phyloP scores from a whole-genome alignment of 495 filamentous ascomycete species.

The Penicillium simplicissimum region DNA sequence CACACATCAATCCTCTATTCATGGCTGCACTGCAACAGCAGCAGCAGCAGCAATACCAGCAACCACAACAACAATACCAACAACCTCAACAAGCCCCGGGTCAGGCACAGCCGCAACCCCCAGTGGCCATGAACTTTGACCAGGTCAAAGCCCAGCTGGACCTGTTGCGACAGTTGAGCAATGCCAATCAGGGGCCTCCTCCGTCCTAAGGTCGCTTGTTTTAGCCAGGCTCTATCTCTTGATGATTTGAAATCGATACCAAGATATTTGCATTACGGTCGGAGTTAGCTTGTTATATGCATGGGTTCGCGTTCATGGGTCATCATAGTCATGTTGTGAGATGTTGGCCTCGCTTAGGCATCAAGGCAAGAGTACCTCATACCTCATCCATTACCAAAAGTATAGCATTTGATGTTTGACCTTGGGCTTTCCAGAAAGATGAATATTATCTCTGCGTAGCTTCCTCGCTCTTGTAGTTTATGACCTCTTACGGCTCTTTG shows the following conservation, averaged over 20 bases:
- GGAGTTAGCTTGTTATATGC: constrained; percentile 18
- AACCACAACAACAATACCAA: constrained; percentile 32
- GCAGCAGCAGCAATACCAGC: constrained; percentile 37
- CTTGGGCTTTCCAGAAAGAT: not conserved
- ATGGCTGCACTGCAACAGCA: constrained; percentile 50
- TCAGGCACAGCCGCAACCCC: constrained; percentile 38
- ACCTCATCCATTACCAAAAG: constrained; percentile 7
- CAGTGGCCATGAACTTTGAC: constrained; percentile 41
- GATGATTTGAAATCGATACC: constrained; percentile 18
- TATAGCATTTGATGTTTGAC: not conserved
- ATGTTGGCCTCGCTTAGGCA: constrained; percentile 6
- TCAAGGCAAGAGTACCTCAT: constrained; percentile 21
- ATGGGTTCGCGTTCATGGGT: constrained; percentile 16
- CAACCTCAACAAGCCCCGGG: constrained; percentile 45
- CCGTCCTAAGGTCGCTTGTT: constrained; percentile 28
- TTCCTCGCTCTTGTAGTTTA: not conserved
- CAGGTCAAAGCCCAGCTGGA: constrained; percentile 51
- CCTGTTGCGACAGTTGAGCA: constrained; percentile 44
- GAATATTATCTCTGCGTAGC: not conserved
- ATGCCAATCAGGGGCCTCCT: constrained; percentile 40
- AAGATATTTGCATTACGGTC: constrained; percentile 34
- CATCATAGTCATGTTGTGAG: constrained; percentile 10
- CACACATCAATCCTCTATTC: constrained; percentile 68
- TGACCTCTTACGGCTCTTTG: not conserved
- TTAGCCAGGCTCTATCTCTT: constrained; percentile 1